Base-by-base conservation (phyloP, 2,329 filamentous ascomycete genomes). In the Alternaria triticimaculans region DNA sequence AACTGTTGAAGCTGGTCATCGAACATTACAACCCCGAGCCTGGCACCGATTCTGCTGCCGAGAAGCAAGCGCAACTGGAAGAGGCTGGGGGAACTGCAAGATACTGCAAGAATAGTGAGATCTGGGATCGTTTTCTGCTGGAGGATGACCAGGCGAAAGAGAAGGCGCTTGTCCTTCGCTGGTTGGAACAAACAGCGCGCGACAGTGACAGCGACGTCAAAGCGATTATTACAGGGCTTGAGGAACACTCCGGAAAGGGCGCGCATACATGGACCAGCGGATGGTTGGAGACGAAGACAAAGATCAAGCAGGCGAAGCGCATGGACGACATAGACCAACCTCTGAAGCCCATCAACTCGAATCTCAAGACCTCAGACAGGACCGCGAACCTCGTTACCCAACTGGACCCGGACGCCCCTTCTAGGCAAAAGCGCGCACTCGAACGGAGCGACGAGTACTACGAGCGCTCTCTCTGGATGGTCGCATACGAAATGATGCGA, bases 401-500 rank as follows among this genome's bases (percentile, higher is more conserved):
- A 72, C 85, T 99, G 33, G 96, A 99, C 73, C 96, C 96, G 0
- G 96, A 99, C 82, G 93, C 94, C 6, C 85, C 89, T n/a, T 90
- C 89, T 41, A 88, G 96, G 64, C 94, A 98, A 79, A 86, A 86
- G 53, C 88, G 92, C 58, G 88, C 86, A 54, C 84, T 98, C 44
- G 91, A 97, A 76, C 87, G 89, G 23, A 89, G 94, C 72, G 96
- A 99, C 76, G 89, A 93, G 68, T 94, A 90, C 73, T 96, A 95
- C 66, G 96, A 99, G 82, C 88, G 91, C 57, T 92, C 94, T 3
- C 92, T 97, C 50, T 98, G 96, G 94, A 86, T 94, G 64, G 91
- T 92, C n/a, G 96, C 93, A 80, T 98, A 94, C 83, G 93, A 97
- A 78, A 92, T 97, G 84, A 84, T 99, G 56, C 89, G 95, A 53